phyloP scores from a whole-genome alignment of 768 basidiomycete species.

The Glaciozyma antarctica region DNA sequence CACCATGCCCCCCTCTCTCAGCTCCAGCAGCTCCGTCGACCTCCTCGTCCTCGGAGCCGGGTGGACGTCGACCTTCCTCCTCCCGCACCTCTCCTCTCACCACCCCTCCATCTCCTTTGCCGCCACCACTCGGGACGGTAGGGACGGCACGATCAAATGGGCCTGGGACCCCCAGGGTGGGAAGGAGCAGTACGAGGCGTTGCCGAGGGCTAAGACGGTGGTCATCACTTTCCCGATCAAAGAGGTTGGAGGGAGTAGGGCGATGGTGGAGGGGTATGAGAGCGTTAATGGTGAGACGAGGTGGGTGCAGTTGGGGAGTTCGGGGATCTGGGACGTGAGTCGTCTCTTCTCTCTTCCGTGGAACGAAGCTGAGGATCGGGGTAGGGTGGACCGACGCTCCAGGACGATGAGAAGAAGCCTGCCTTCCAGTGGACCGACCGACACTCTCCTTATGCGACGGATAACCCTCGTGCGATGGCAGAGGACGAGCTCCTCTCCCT shows the following conservation, averaged over 20 bases:
- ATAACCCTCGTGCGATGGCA: conserved; percentile 46
- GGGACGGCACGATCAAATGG: conserved; percentile 48
- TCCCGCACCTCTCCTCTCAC: conserved; percentile 45
- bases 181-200: conserved; percentile 42
- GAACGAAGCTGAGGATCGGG: not conserved
- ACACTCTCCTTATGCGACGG: conserved; percentile 44
- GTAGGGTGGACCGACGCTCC: conserved; percentile 38
- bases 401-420: conserved; percentile 15
- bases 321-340: conserved; percentile 57
- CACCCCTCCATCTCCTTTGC: conserved; percentile 16
- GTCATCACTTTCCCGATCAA: conserved; percentile 43
- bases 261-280: conserved; percentile 47
- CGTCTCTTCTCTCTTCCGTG: conserved; percentile 31
- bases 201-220: conserved; percentile 52
- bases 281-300: conserved; percentile 39
- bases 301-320: conserved; percentile 57
- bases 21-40: conserved; percentile 41
- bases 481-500: conserved; percentile 52
- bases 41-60: conserved; percentile 58
- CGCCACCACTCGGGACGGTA: conserved; percentile 51
- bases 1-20: too few relatives aligned
- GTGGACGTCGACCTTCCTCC: conserved; percentile 56
- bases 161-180: conserved; percentile 50
- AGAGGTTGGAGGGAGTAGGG: conserved; percentile 44
- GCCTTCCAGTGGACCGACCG: conserved; percentile 48